These are phyloP conservation scores for Fagopyrum esculentum DNA, from an alignment of 148 eudicot species.

Conservation along the genomic window DNA sequence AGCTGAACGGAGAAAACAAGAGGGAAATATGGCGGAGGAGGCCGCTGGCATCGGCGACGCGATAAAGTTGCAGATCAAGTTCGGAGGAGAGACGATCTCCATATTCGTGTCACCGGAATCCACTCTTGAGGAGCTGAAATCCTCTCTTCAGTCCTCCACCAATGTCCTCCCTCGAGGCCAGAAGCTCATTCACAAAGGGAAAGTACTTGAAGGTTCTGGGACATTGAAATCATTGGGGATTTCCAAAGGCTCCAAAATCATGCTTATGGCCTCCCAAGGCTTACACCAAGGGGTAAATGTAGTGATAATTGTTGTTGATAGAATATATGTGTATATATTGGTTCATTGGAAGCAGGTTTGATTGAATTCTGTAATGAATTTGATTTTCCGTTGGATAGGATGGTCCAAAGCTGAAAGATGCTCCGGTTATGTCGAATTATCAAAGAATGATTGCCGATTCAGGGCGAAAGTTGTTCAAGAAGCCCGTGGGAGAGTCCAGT, in stretches of 20 bases:
- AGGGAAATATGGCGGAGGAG: constrained; percentile 18
- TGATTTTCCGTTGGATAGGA: constrained; percentile 30
- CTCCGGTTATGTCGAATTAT: constrained; percentile 28
- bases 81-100: constrained; percentile 54
- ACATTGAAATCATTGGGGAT: constrained; percentile 45
- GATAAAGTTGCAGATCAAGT: constrained; percentile 54
- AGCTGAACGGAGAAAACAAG: constrained; percentile 8
- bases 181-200: constrained; percentile 82
- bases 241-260: constrained; percentile 55
- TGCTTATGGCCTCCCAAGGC: constrained; percentile 88
- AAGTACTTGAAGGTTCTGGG: constrained; percentile 46
- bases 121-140: constrained; percentile 57
- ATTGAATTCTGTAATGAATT: not conserved
- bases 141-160: constrained; percentile 59
- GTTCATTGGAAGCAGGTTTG: not conserved
- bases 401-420: constrained; percentile 63
- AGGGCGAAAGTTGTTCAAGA: constrained; percentile 18
- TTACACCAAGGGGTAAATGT: constrained; percentile 81
- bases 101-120: constrained; percentile 26
- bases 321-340: not conserved
- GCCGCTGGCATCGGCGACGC: constrained; percentile 14
- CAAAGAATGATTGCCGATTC: constrained; percentile 21
- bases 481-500: constrained; percentile 11
- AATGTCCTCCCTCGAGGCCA: constrained; percentile 97
- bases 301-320: not conserved